A percentile compares a stretch with the other conserved stretches of the same genome.
These are phyloP conservation scores for Straminergon stramineum DNA, from an alignment of 225 moss, liverwort and hornwort species.

Conservation along the genomic window DNA sequence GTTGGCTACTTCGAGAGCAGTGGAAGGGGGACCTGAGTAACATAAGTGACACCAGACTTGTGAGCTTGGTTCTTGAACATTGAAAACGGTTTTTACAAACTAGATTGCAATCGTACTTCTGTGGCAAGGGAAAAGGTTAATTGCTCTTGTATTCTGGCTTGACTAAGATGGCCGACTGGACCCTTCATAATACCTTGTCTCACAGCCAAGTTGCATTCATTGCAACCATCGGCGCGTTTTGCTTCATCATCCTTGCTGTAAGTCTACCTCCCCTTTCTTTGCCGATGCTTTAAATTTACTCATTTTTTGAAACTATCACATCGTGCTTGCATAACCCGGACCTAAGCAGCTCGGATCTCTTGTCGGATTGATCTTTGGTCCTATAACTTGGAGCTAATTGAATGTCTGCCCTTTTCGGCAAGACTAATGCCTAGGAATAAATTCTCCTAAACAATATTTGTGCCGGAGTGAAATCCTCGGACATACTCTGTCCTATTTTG, in stretches of 20 bases:
- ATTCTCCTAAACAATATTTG: background rate
- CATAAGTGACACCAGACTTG: background rate
- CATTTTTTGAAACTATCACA: background rate
- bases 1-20: background rate
- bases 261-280: slow-evolving; percentile 9
- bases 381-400: background rate
- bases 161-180: slow-evolving; percentile 69
- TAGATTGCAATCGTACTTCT: background rate
- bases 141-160: background rate
- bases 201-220: slow-evolving; percentile 62
- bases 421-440: background rate
- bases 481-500: background rate
- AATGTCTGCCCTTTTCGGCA: background rate
- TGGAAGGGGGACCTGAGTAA: background rate
- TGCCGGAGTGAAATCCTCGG: background rate
- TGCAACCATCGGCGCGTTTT: slow-evolving; percentile 67
- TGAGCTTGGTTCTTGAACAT: background rate
- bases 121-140: background rate
- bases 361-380: background rate
- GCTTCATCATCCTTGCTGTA: slow-evolving; percentile 92
- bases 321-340: background rate
- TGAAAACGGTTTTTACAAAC: background rate
- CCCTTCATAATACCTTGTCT: slow-evolving; percentile 37
- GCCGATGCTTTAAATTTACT: background rate
- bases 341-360: background rate